Conservation (phyloP, 495 filamentous ascomycete genomes). For the Daldinia decipiens region DNA sequence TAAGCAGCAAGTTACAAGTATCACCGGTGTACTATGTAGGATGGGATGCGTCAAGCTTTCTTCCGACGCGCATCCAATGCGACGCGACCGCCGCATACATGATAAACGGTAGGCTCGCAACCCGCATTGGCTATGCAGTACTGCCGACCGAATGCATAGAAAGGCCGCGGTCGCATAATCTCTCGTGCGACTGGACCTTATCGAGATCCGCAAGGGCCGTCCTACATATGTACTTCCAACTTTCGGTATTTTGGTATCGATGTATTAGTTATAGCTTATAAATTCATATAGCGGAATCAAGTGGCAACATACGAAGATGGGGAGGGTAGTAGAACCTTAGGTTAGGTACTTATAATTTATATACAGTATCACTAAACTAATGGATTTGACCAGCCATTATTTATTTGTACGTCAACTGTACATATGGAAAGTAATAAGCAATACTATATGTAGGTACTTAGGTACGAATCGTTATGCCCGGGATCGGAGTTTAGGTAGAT, state of each 20-base stretch:
- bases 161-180: constrained; percentile 7
- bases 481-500: constrained; percentile 16
- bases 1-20: not conserved
- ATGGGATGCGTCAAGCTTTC: constrained; percentile 13
- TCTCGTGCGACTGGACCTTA: not conserved
- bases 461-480: not conserved
- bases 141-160: constrained; percentile 1
- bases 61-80: constrained; percentile 21
- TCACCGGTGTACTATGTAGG: not conserved
- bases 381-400: not conserved
- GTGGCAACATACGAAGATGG: not conserved
- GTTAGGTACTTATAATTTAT: no score
- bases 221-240: not conserved
- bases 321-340: no score
- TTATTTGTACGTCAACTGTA: not conserved
- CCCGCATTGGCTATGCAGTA: constrained; percentile 7
- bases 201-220: not conserved
- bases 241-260: not conserved
- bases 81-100: not conserved
- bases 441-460: no score
- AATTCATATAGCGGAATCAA: constrained; percentile 1
- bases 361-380: not conserved
- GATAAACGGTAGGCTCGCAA: constrained; percentile 5
- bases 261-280: not conserved
- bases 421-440: no score